phyloP scores from a whole-genome alignment of 805 yeast genomes.

The Candida stauntonica region DNA sequence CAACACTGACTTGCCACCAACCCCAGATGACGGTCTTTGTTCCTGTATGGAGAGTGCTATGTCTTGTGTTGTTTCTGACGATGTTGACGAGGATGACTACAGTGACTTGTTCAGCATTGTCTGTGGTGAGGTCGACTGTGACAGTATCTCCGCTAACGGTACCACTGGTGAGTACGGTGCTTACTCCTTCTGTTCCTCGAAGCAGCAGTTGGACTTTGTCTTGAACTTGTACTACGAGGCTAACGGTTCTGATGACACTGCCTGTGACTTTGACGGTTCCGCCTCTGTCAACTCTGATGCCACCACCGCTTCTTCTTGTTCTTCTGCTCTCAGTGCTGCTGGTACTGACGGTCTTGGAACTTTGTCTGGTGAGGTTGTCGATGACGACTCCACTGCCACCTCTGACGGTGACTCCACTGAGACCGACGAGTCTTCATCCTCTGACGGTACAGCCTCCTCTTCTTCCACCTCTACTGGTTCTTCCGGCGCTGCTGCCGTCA shows the following conservation, averaged over 20 bases:
- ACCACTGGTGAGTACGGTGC: constrained; percentile 65
- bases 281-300: constrained; percentile 47
- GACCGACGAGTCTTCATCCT: constrained; percentile 7
- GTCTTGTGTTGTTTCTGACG: constrained; percentile 55
- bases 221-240: constrained; percentile 59
- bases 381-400: constrained; percentile 12
- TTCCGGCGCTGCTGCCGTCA: constrained; percentile 24
- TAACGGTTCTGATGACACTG: constrained; percentile 38
- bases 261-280: constrained; percentile 69
- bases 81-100: constrained; percentile 53
- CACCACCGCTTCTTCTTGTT: constrained; percentile 49
- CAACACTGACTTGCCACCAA: constrained; percentile 67
- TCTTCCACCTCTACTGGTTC: constrained; percentile 24
- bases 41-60: constrained; percentile 54
- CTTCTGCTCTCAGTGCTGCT: constrained; percentile 55
- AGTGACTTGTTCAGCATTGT: constrained; percentile 52
- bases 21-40: constrained; percentile 64
- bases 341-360: constrained; percentile 68
- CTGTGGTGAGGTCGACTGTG: constrained; percentile 55
- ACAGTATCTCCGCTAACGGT: constrained; percentile 60
- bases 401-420: constrained; percentile 8
- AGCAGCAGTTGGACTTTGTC: constrained; percentile 61
- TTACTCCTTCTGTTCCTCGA: constrained; percentile 64
- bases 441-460: constrained; percentile 12
- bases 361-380: constrained; percentile 33